A percentile compares a stretch with the other conserved stretches of the same genome.
Evolutionary conservation across 192 early-diverging fungal genomes (phyloP).

Genomic region (Oehlia diaphana): DNA sequence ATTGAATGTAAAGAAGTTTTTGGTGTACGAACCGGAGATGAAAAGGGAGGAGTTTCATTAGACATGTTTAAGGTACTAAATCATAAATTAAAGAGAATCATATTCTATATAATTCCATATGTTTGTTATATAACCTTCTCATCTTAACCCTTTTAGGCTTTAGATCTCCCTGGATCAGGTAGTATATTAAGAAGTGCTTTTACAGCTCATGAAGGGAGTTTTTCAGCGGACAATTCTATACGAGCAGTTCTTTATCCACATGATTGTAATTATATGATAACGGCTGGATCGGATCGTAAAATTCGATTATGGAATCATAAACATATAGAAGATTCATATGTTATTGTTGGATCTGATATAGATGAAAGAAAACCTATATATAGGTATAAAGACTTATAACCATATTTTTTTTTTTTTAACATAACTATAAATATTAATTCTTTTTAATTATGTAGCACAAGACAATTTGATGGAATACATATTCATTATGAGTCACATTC

Average conservation of each 20-base stretch:
- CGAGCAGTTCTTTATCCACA: slow-evolving; percentile 56
- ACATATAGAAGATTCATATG: slow-evolving; percentile 68
- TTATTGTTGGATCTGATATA: slow-evolving; percentile 64
- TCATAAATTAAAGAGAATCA: background rate
- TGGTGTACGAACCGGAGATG: slow-evolving; percentile 57
- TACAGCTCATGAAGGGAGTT: slow-evolving; percentile 55
- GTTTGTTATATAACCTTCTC: background rate
- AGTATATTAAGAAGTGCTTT: slow-evolving; percentile 58
- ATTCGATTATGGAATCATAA: slow-evolving; percentile 81
- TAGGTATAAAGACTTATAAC: slow-evolving; percentile 46
- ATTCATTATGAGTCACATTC: slow-evolving; percentile 60
- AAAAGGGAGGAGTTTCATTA: slow-evolving; percentile 43
- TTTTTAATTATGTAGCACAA: slow-evolving; percentile 45
- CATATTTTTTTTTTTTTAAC: background rate
- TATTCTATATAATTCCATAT: background rate
- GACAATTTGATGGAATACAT: slow-evolving; percentile 52
- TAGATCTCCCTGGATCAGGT: slow-evolving; percentile 44
- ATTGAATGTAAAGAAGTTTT: slow-evolving; percentile 70
- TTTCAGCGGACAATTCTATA: slow-evolving; percentile 57
- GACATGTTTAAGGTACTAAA: slow-evolving; percentile 52
- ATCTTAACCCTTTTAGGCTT: slow-evolving; percentile 22
- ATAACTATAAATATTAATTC: background rate
- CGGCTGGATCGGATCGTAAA: slow-evolving; percentile 82
- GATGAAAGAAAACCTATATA: slow-evolving; percentile 61
- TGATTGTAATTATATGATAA: slow-evolving; percentile 63